Evolutionary conservation across 75 land plant genomes (phyloP).

Genomic region (Isoetes taiwanensis): DNA sequence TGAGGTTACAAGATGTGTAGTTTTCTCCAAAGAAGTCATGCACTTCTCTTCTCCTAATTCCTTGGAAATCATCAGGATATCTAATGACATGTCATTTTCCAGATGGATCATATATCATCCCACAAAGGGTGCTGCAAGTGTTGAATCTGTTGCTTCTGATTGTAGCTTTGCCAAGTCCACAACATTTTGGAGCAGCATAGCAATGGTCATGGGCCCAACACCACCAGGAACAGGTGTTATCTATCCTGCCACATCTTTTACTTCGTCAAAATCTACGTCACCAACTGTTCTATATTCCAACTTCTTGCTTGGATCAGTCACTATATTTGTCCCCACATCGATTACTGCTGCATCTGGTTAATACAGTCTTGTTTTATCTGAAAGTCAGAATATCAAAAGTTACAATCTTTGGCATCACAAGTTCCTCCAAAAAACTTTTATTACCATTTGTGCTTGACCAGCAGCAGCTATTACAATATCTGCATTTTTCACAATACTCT

Average conservation of each 20-base stretch:
- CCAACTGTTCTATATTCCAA: slow-evolving; percentile 66
- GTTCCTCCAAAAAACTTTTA: not conserved
- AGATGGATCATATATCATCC: too few relatives aligned
- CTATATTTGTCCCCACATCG: slow-evolving; percentile 58
- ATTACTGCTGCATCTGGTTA: slow-evolving; percentile 70
- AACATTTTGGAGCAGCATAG: slow-evolving; percentile 70
- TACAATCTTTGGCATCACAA: not conserved
- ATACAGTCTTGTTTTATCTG: slow-evolving; percentile 81
- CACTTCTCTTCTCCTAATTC: too few relatives aligned
- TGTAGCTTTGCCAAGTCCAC: slow-evolving; percentile 56
- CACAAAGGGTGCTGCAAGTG: too few relatives aligned
- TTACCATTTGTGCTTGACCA: slow-evolving; percentile 78
- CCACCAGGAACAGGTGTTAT: slow-evolving; percentile 84
- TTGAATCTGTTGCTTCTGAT: too few relatives aligned
- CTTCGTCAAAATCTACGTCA: slow-evolving; percentile 65
- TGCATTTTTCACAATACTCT: slow-evolving; percentile 52
- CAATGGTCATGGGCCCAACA: slow-evolving; percentile 85
- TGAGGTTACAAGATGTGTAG: too few relatives aligned
- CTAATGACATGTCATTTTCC: too few relatives aligned
- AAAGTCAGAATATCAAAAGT: slow-evolving; percentile 9
- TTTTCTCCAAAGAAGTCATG: too few relatives aligned
- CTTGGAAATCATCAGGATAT: too few relatives aligned
- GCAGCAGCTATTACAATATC: slow-evolving; percentile 85
- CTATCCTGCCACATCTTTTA: slow-evolving; percentile 59
- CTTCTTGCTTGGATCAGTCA: slow-evolving; percentile 50